A percentile compares a stretch with the other conserved stretches of the same genome.
These are phyloP conservation scores for Trapa incisa DNA, from an alignment of 345 rosid genomes.

Conservation along the genomic window DNA sequence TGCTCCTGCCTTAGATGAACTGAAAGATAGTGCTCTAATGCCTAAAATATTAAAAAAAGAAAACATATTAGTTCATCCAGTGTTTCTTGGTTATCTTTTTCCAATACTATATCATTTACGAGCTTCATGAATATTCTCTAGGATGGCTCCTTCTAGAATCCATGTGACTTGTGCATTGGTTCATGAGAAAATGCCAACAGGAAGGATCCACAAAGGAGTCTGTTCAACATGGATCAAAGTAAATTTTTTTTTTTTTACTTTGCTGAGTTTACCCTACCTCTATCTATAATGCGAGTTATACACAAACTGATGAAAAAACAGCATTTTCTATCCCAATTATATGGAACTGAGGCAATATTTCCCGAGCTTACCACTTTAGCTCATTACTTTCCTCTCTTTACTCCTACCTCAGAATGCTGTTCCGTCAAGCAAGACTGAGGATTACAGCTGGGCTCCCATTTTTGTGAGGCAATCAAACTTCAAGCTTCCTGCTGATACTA, in stretches of 20 bases:
- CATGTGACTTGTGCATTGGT: constrained; percentile 98
- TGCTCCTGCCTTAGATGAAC: background rate
- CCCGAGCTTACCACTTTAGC: background rate
- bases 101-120: background rate
- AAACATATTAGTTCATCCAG: background rate
- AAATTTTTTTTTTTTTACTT: background rate
- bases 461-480: constrained; percentile 51
- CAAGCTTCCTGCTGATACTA: constrained; percentile 39
- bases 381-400: background rate
- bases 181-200: constrained; percentile 66
- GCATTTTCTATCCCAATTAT: background rate
- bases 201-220: constrained; percentile 81
- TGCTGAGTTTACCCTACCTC: background rate
- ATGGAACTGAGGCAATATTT: background rate
- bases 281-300: background rate
- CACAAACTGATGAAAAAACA: background rate
- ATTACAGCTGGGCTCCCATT: constrained; percentile 48
- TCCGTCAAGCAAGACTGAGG: constrained; percentile 32
- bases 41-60: background rate
- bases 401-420: constrained; percentile 25
- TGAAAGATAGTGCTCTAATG: background rate
- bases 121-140: constrained; percentile 15
- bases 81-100: background rate
- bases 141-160: constrained; percentile 73
- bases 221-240: constrained; percentile 95